Percentiles rank a stretch among this genome's conserved stretches.
Evolutionary conservation across 2,329 filamentous ascomycete genomes (phyloP).

Genomic region (Ascochyta koolunga): DNA sequence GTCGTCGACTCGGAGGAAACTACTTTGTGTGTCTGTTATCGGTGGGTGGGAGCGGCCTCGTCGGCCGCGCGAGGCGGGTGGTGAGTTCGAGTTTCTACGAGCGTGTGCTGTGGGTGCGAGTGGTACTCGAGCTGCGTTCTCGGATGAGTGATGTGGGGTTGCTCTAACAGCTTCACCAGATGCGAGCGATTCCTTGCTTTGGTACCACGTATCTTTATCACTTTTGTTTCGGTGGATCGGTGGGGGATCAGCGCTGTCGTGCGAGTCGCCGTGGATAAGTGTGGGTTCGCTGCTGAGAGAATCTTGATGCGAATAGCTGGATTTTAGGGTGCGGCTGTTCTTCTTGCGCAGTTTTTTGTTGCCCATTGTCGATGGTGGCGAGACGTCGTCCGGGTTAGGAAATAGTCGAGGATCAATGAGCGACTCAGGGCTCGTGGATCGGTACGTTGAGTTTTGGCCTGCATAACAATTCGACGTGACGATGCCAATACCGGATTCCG

Average conservation of each 20-base stretch:
- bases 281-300: constrained; percentile 15
- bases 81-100: constrained; percentile 3
- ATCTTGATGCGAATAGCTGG: background rate
- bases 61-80: constrained; percentile 7
- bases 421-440: constrained; percentile 11
- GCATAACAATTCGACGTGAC: constrained; percentile 4
- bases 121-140: background rate
- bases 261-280: constrained; percentile 9
- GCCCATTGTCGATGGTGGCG: constrained; percentile 7
- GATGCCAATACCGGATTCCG: background rate
- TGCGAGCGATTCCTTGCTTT: constrained; percentile 8
- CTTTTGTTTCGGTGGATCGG: constrained; percentile 5
- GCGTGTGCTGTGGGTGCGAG: background rate
- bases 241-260: constrained; percentile 3
- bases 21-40: constrained; percentile 7
- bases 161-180: background rate
- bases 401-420: constrained; percentile 17
- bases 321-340: constrained; percentile 8
- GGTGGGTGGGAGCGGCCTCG: background rate
- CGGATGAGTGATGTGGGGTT: background rate
- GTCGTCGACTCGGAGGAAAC: background rate
- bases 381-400: background rate
- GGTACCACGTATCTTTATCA: constrained; percentile 9
- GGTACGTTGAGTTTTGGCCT: background rate
- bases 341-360: constrained; percentile 15